These are phyloP conservation scores for Colletotrichum tropicicola DNA, from an alignment of 2,329 filamentous ascomycete species.

Conservation along the genomic window DNA sequence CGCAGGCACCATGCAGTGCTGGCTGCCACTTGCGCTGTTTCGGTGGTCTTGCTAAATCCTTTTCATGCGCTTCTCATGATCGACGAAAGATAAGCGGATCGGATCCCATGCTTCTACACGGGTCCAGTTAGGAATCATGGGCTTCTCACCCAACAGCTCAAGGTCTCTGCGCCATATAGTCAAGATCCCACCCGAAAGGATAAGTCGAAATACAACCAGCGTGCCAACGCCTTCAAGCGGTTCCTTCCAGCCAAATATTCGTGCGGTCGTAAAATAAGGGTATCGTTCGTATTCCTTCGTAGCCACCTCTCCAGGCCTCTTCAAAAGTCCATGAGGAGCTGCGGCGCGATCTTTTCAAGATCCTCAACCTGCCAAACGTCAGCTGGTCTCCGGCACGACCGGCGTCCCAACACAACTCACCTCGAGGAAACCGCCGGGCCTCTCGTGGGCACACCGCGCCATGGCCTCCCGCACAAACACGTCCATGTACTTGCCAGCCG, in stretches of 20 bases:
- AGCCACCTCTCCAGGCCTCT: not conserved
- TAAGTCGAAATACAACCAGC: too few relatives aligned
- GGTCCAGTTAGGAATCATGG: too few relatives aligned
- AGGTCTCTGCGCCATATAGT: too few relatives aligned
- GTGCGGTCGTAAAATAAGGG: not conserved
- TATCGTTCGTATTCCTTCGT: conserved; percentile 8
- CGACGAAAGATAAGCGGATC: too few relatives aligned
- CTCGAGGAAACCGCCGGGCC: conserved; percentile 77
- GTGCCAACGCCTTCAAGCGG: not conserved
- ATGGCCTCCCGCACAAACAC: conserved; percentile 91
- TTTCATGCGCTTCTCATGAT: too few relatives aligned
- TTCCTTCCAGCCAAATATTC: not conserved
- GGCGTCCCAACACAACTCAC: conserved; percentile 52
- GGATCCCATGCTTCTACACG: too few relatives aligned
- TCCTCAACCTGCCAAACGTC: conserved; percentile 74
- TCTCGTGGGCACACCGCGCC: conserved; percentile 78
- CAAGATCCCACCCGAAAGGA: too few relatives aligned
- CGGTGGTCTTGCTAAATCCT: too few relatives aligned
- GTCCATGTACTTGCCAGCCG: conserved; percentile 87
- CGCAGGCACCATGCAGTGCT: too few relatives aligned
- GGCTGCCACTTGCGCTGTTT: too few relatives aligned
- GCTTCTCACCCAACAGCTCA: too few relatives aligned
- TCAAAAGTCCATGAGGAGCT: conserved; percentile 87
- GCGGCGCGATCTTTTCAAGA: conserved; percentile 86
- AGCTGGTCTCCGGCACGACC: conserved; percentile 17